Conservation (phyloP, 305 asterid genomes). For the Solanum hybrid region DNA sequence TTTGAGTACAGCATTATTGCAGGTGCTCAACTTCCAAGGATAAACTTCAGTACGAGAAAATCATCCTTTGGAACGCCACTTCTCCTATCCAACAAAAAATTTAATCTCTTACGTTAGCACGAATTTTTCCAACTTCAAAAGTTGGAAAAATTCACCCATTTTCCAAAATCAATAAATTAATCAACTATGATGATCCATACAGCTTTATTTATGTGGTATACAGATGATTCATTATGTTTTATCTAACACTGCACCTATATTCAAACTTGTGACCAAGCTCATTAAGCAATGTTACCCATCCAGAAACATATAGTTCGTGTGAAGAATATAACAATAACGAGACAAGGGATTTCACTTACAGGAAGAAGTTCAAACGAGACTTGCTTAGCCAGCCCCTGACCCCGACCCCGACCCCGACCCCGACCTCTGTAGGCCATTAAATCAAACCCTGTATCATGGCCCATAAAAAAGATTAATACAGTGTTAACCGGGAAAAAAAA, state of each 20-base stretch:
- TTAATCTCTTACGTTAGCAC: background rate
- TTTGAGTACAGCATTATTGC: background rate
- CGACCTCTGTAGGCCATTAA: slow-evolving; percentile 46
- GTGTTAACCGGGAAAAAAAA: background rate
- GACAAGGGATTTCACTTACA: slow-evolving; percentile 11
- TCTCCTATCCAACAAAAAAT: background rate
- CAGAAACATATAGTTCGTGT: background rate
- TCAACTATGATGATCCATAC: background rate
- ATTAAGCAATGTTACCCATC: background rate
- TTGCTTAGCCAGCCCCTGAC: slow-evolving; percentile 32
- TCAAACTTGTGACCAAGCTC: background rate
- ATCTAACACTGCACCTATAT: background rate
- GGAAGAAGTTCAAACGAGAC: slow-evolving; percentile 39
- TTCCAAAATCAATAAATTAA: background rate
- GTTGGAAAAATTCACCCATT: background rate
- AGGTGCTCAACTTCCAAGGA: background rate
- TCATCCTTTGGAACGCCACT: background rate
- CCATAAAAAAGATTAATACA: background rate
- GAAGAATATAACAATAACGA: background rate
- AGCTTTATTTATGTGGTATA: background rate
- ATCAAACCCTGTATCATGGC: background rate
- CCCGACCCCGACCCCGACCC: slow-evolving; percentile 47
- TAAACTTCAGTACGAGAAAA: background rate
- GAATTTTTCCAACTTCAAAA: background rate
- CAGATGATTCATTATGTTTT: background rate